A percentile compares a stretch with the other conserved stretches of the same genome.
Evolutionary conservation across 192 early-diverging fungal species (phyloP).

Genomic region (Rhizophagus prolifer): DNA sequence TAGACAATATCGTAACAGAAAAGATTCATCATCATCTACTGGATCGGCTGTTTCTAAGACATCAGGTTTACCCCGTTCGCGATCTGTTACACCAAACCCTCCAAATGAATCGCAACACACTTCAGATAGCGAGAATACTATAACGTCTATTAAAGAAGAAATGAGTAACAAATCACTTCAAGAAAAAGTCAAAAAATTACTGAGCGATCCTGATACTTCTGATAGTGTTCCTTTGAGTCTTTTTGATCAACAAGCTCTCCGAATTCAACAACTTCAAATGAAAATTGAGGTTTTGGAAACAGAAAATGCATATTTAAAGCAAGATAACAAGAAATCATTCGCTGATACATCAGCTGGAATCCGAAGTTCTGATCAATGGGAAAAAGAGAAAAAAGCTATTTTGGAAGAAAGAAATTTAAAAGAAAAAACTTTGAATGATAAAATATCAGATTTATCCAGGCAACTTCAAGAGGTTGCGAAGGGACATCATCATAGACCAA

Average conservation of each 20-base stretch:
- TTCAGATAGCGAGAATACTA: constrained; percentile 18
- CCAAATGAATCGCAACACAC: neutral
- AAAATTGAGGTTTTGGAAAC: constrained; percentile 69
- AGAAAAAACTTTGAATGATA: constrained; percentile 32
- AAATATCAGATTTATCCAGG: constrained; percentile 34
- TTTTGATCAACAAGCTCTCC: constrained; percentile 37
- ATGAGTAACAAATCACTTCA: constrained; percentile 26
- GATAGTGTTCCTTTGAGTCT: constrained; percentile 21
- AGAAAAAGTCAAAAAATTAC: constrained; percentile 24
- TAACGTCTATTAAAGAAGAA: neutral
- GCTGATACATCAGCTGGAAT: constrained; percentile 41
- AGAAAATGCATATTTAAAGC: constrained; percentile 67
- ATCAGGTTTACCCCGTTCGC: neutral
- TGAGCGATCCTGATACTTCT: constrained; percentile 20
- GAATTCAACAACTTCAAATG: constrained; percentile 60
- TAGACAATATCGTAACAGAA: neutral
- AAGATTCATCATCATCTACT: neutral
- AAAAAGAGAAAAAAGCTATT: constrained; percentile 35
- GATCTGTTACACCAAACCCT: constrained; percentile 13
- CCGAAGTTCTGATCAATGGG: neutral
- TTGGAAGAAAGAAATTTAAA: constrained; percentile 33
- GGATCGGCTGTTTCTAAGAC: neutral
- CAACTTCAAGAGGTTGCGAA: constrained; percentile 32
- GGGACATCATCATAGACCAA: constrained; percentile 7
- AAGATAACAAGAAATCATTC: constrained; percentile 65